Conservation (phyloP, 139 green algal genomes). For the Eudorina sp. region DNA sequence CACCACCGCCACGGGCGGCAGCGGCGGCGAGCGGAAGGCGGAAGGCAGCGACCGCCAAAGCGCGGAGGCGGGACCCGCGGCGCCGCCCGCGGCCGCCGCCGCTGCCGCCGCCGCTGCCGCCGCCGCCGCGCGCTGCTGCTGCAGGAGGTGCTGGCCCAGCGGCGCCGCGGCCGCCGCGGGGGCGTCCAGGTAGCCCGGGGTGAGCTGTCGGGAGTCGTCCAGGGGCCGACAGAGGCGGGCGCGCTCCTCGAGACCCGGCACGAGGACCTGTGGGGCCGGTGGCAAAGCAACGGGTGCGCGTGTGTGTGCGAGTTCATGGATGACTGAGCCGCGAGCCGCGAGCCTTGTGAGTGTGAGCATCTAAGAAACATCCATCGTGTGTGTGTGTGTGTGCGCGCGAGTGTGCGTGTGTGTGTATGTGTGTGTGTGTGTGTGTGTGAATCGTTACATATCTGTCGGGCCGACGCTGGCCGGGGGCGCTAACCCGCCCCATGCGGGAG, state of each 20-base stretch:
- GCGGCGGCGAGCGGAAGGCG: neutral
- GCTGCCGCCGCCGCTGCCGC: neutral
- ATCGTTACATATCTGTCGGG: no score
- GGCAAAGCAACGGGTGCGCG: no score
- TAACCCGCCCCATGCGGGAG: no score
- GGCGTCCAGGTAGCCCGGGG: constrained; percentile 71
- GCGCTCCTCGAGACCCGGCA: constrained; percentile 70
- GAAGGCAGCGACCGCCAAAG: neutral
- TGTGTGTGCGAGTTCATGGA: no score
- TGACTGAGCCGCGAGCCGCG: no score
- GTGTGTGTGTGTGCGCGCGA: no score
- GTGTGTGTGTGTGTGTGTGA: no score
- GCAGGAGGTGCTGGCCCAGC: constrained; percentile 15
- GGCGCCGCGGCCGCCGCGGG: constrained; percentile 57
- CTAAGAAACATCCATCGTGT: no score
- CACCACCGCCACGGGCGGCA: constrained; percentile 65
- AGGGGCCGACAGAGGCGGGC: constrained; percentile 53
- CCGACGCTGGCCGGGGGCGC: no score
- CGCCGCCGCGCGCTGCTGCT: neutral
- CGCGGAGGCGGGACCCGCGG: neutral
- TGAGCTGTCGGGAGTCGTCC: constrained; percentile 53
- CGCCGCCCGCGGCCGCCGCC: neutral
- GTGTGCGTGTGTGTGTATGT: no score
- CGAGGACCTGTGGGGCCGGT: constrained; percentile 59
- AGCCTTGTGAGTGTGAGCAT: no score